These are phyloP conservation scores for Avena eriantha DNA, from an alignment of 176 grass and related monocot genomes.

Conservation along the genomic window DNA sequence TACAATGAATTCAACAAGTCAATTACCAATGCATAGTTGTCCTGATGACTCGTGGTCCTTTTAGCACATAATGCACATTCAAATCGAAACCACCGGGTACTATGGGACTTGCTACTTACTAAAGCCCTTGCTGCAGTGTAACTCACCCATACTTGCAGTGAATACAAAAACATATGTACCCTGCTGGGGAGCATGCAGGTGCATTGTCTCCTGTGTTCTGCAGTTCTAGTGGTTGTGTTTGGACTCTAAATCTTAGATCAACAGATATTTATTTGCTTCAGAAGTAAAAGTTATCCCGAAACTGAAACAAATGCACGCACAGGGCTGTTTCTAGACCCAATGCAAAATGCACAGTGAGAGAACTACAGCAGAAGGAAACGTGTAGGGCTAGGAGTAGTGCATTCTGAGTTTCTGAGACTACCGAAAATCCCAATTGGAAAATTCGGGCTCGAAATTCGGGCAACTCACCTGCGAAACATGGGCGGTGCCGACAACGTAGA, in stretches of 20 bases:
- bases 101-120: not conserved
- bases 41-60: not conserved
- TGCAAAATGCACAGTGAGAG: not conserved
- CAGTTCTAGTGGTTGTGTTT: not conserved
- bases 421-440: not conserved
- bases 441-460: not conserved
- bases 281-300: not conserved
- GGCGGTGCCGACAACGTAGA: slow-evolving; percentile 76
- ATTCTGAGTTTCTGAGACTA: not conserved
- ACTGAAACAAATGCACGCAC: not conserved
- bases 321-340: not conserved
- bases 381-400: not conserved
- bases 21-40: not conserved
- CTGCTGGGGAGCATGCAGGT: not conserved
- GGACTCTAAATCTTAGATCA: not conserved
- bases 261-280: not conserved
- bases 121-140: not conserved
- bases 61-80: not conserved
- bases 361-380: not conserved
- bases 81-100: slow-evolving; percentile 6
- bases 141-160: not conserved
- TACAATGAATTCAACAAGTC: slow-evolving; percentile 46
- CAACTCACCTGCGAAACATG: slow-evolving; percentile 76
- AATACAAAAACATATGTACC: not conserved
- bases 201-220: not conserved